phyloP scores from a whole-genome alignment of 2,329 filamentous ascomycete genomes.

The Fusarium anthophilum region DNA sequence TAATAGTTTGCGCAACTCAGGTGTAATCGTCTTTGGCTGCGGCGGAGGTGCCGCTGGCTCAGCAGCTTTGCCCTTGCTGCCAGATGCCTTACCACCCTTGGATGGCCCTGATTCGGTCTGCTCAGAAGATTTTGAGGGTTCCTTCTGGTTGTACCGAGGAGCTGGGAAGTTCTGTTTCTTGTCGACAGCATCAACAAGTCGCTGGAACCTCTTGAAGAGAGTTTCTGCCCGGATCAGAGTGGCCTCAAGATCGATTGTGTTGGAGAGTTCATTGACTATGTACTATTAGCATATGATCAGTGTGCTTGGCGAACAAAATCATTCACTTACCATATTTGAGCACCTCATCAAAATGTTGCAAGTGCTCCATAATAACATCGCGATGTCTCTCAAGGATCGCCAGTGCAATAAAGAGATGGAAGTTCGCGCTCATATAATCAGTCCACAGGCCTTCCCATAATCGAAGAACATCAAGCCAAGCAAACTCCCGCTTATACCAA shows the following conservation, averaged over 20 bases:
- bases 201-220: conserved; percentile 87
- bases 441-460: conserved; percentile 97
- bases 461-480: conserved; percentile 84
- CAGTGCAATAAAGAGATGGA: conserved; percentile 93
- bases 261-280: conserved; percentile 91
- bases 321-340: conserved; percentile 86
- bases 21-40: conserved; percentile 61
- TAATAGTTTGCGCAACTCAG: conserved; percentile 64
- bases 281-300: conserved; percentile 24
- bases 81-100: conserved; percentile 26
- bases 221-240: conserved; percentile 89
- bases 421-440: conserved; percentile 86
- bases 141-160: conserved; percentile 46
- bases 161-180: conserved; percentile 87
- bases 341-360: conserved; percentile 95
- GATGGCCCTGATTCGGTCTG: conserved; percentile 10
- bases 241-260: conserved; percentile 88
- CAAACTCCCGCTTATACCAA: conserved; percentile 98
- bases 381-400: conserved; percentile 95
- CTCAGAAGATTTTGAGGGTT: conserved; percentile 25
- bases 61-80: conserved; percentile 51
- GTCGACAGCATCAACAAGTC: conserved; percentile 89
- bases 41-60: conserved; percentile 46
- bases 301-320: background rate
- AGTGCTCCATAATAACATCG: conserved; percentile 94